Evolutionary conservation across 768 basidiomycete species (phyloP), one percentile per base, ranked within the genome.

Genomic region (Nevesoporus exiguus): DNA sequence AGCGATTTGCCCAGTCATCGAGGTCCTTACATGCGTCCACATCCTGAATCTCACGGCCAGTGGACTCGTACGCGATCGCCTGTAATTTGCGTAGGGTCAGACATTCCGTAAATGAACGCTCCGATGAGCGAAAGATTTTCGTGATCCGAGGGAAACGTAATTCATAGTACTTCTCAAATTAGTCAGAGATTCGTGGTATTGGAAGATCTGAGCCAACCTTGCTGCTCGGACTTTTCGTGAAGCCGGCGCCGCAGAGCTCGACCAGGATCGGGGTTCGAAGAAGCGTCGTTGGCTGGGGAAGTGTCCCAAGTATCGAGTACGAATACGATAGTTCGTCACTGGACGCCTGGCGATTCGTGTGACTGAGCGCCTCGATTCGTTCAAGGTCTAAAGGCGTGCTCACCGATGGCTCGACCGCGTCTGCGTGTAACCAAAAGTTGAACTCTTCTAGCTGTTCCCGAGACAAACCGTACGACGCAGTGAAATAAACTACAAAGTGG

Each of bases 201-300:
- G 7, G 6, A 31, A 49, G 30, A 39, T 1, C 7, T 33, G 29
- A 9, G 66, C 77, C 49, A 50, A 90, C 89, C 62, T 79, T 73
- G 64, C 80, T 80, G 24, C 71, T 59, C 0, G 75, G 72, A n/a
- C 83, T 71, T 65, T 88, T 90, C 29, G 86, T 87, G 62, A 93
- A 95, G 2, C 92, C 88, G 5, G 88, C 93, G 13, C 93, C 92
- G 55, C 81, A 84, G 5, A 95, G 63, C 61, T 93, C 91, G 3
- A 77, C 83, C 5, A 89, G 74, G 15, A 91, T 61, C 2, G 92
- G 92, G 27, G 71, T 71, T 11, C 72, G 68, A 24, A 95, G 72
- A 54, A 93, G 66, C 3, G 83, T 68, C 0, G 72, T 65, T 5
- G 93, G 93, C 3, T 71, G 72, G 0, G 67, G 54, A 17, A 88